Conservation (phyloP, 2,329 filamentous ascomycete genomes). For the Verruconis gallopava region DNA sequence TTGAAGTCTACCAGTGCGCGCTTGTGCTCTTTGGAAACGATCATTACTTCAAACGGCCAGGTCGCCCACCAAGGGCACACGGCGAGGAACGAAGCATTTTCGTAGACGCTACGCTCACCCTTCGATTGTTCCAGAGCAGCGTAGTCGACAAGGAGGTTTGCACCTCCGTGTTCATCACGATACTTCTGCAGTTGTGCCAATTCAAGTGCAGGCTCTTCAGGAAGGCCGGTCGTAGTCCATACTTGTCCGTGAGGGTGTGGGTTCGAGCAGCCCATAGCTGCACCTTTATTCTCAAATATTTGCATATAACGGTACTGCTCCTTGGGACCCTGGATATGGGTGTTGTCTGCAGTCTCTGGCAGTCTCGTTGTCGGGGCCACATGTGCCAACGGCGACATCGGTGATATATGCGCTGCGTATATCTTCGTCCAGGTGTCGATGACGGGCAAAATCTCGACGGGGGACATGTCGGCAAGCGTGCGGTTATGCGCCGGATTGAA, state of each 20-base stretch:
- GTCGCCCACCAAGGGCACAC: conserved; percentile 96
- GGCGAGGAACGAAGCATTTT: conserved; percentile 73
- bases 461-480: conserved; percentile 79
- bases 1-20: conserved; percentile 73
- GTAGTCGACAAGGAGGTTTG: conserved; percentile 76
- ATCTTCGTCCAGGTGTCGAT: conserved; percentile 86
- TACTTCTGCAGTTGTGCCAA: conserved; percentile 69
- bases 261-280: conserved; percentile 97
- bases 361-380: conserved; percentile 20
- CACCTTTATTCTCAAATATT: conserved; percentile 98
- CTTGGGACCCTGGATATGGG: conserved; percentile 39
- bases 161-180: conserved; percentile 54
- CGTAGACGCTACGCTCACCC: conserved; percentile 72
- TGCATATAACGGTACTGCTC: conserved; percentile 94
- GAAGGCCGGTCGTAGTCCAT: conserved; percentile 85
- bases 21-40: conserved; percentile 73
- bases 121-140: conserved; percentile 70
- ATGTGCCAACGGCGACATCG: conserved; percentile 49
- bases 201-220: conserved; percentile 78
- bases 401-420: conserved; percentile 69
- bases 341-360: conserved; percentile 25
- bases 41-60: conserved; percentile 93
- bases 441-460: conserved; percentile 64
- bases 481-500: conserved; percentile 85
- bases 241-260: conserved; percentile 94